A percentile compares a stretch with the other conserved stretches of the same genome.
Evolutionary conservation across 768 basidiomycete genomes (phyloP).

Genomic region (Pleurotus pulmonarius): DNA sequence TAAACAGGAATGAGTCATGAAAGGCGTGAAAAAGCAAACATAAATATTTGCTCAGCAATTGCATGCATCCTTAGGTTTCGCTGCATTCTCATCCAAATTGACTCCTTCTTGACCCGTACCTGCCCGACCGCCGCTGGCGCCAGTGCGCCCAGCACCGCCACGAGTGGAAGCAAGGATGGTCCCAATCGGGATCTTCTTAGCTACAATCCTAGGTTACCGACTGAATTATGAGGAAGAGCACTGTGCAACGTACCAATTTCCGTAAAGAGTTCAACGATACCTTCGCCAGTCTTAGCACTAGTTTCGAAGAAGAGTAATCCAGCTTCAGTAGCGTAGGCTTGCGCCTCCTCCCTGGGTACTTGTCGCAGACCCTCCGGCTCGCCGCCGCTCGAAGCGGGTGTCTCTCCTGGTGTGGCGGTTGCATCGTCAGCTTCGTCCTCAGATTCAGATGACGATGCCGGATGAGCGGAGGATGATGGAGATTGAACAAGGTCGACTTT

Average conservation of each 20-base stretch:
- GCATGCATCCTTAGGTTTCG: constrained; percentile 73
- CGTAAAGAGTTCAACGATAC: constrained; percentile 94
- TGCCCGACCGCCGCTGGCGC: constrained; percentile 48
- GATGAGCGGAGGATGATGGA: constrained; percentile 46
- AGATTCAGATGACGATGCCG: constrained; percentile 56
- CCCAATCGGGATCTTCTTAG: constrained; percentile 78
- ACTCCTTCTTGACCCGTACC: constrained; percentile 55
- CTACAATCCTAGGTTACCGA: constrained; percentile 21
- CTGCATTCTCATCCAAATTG: constrained; percentile 63
- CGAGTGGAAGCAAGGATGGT: constrained; percentile 86
- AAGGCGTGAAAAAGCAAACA: constrained; percentile 13
- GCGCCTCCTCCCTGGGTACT: constrained; percentile 92
- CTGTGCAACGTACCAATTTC: constrained; percentile 75
- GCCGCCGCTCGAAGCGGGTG: constrained; percentile 40
- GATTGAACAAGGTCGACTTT: constrained; percentile 89
- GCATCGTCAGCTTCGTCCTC: constrained; percentile 93
- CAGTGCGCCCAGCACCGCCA: constrained; percentile 59
- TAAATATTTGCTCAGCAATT: constrained; percentile 59
- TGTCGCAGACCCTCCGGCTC: constrained; percentile 79
- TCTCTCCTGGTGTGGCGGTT: constrained; percentile 80
- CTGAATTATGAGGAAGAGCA: constrained; percentile 1
- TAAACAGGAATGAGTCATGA: constrained; percentile 12
- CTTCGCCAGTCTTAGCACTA: constrained; percentile 94
- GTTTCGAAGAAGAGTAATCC: constrained; percentile 96
- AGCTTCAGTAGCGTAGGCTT: constrained; percentile 94